Conservation (phyloP, 495 filamentous ascomycete species). For the Arthonia radiata region DNA sequence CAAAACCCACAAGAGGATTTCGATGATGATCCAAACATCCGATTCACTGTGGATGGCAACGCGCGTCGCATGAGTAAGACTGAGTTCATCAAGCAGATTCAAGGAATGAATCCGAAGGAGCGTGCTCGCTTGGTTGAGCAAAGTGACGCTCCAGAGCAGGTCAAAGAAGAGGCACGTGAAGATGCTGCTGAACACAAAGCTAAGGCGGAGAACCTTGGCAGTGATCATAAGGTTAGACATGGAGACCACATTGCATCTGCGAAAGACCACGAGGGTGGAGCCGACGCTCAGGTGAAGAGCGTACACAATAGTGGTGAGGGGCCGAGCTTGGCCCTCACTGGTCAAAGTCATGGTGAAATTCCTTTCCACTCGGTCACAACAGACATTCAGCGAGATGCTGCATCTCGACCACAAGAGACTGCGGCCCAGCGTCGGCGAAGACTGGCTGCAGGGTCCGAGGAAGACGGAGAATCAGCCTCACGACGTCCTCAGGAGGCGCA, state of each 20-base stretch:
- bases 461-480: no score
- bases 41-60: constrained; percentile 59
- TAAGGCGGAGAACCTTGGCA: constrained; percentile 2
- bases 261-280: constrained; percentile 3
- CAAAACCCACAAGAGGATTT: constrained; percentile 16
- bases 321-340: constrained; percentile 6
- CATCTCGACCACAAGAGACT: constrained; percentile 11
- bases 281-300: no score
- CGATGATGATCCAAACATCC: constrained; percentile 52
- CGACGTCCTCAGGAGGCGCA: no score
- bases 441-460: no score
- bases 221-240: no score
- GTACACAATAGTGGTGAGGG: no score
- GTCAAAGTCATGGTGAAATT: constrained; percentile 9
- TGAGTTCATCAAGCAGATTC: constrained; percentile 72
- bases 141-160: constrained; percentile 30
- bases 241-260: constrained; percentile 1
- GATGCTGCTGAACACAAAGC: constrained; percentile 22
- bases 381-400: constrained; percentile 20
- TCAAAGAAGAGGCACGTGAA: constrained; percentile 31
- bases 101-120: constrained; percentile 50
- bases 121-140: constrained; percentile 45
- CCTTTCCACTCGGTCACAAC: constrained; percentile 22
- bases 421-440: constrained; percentile 27
- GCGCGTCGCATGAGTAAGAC: constrained; percentile 70